Conservation (phyloP, 495 filamentous ascomycete genomes). For the Penicillium flavigenum region DNA sequence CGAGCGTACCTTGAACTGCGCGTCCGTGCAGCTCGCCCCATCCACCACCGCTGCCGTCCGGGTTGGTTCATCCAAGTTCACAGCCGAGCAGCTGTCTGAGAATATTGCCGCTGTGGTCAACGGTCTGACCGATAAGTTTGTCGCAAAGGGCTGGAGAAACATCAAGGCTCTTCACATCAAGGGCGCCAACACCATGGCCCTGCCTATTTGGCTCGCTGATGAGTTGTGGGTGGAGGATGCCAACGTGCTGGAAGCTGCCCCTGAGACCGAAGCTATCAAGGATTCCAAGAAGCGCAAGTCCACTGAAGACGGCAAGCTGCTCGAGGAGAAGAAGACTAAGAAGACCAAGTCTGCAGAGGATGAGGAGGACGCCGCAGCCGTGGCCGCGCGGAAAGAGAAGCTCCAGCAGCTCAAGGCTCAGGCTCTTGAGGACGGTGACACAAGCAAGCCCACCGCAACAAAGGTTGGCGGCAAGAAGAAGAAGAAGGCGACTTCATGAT, state of each 20-base stretch:
- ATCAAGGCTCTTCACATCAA: conserved; percentile 85
- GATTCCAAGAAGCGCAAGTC: conserved; percentile 66
- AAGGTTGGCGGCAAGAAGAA: conserved; percentile 43
- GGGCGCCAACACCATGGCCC: conserved; percentile 75
- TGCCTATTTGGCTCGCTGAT: conserved; percentile 88
- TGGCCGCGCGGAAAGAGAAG: conserved; percentile 59
- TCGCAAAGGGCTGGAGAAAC: conserved; percentile 81
- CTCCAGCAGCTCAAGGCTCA: conserved; percentile 54
- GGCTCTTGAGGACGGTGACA: conserved; percentile 43
- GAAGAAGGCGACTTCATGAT: conserved; percentile 47
- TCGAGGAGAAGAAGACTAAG: conserved; percentile 58
- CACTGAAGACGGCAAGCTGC: conserved; percentile 55
- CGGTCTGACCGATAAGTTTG: conserved; percentile 68
- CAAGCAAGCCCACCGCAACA: conserved; percentile 23
- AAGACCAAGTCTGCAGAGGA: conserved; percentile 45
- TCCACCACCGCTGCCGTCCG: conserved; percentile 64
- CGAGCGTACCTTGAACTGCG: conserved; percentile 63
- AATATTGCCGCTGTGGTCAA: conserved; percentile 73
- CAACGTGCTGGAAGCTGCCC: conserved; percentile 67
- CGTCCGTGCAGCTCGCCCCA: conserved; percentile 71
- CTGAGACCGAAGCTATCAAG: conserved; percentile 50
- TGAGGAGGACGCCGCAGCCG: conserved; percentile 49
- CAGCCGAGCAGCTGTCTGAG: conserved; percentile 69
- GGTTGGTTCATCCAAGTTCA: conserved; percentile 70
- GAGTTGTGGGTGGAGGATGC: conserved; percentile 84